A percentile compares a stretch with the other conserved stretches of the same genome.
phyloP scores from a whole-genome alignment of 208 protist genomes.

The Trypanosoma caninum region DNA sequence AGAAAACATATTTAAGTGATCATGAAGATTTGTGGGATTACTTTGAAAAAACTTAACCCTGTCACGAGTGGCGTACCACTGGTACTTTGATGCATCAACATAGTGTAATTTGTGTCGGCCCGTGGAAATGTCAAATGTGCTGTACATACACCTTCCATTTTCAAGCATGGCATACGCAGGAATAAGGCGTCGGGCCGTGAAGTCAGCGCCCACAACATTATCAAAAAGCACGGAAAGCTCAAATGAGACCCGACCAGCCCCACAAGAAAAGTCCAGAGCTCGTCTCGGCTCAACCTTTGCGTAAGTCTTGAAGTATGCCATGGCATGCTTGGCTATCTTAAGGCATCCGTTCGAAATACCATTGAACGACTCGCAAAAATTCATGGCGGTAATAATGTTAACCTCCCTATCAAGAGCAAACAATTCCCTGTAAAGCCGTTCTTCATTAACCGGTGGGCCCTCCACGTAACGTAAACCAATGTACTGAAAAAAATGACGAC shows the following conservation, averaged over 20 bases:
- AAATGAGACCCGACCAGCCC: constrained; percentile 78
- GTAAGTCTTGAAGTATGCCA: constrained; percentile 42
- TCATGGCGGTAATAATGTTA: constrained; percentile 66
- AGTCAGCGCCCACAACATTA: constrained; percentile 81
- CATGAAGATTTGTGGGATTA: constrained; percentile 85
- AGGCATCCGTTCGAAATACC: constrained; percentile 67
- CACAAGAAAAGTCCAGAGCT: constrained; percentile 83
- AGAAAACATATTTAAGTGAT: constrained; percentile 71
- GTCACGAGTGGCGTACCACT: constrained; percentile 62
- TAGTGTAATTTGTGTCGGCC: constrained; percentile 28
- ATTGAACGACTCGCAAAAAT: constrained; percentile 61
- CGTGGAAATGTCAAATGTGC: constrained; percentile 25
- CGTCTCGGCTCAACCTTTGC: constrained; percentile 40
- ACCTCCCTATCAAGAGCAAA: constrained; percentile 80
- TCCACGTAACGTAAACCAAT: constrained; percentile 92
- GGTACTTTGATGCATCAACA: constrained; percentile 37
- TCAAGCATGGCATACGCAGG: constrained; percentile 86
- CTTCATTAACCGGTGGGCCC: constrained; percentile 39
- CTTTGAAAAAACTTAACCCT: constrained; percentile 83
- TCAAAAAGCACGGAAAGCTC: constrained; percentile 75
- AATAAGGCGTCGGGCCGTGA: constrained; percentile 75
- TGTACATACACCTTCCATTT: constrained; percentile 74
- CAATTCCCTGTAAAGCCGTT: constrained; percentile 20
- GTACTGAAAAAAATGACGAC: constrained; percentile 96
- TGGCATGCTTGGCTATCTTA: constrained; percentile 61